Evolutionary conservation across 73 alveolate species (phyloP).

Genomic region (Paramecium sexaurelia): DNA sequence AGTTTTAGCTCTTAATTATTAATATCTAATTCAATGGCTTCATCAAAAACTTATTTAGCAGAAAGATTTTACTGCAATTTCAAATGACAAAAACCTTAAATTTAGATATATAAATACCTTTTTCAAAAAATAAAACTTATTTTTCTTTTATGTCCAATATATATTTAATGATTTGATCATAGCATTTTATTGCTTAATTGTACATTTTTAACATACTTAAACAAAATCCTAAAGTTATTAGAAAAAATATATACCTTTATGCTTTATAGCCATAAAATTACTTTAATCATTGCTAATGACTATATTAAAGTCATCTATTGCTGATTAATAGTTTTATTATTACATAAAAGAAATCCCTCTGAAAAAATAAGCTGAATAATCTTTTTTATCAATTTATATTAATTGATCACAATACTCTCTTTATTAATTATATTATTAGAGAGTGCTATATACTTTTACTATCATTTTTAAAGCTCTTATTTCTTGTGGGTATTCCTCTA

Average conservation of each 20-base stretch:
- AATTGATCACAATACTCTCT: not conserved
- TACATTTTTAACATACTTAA: not conserved
- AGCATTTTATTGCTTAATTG: not conserved
- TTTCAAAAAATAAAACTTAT: not conserved
- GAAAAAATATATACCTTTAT: not conserved
- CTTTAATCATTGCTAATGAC: not conserved
- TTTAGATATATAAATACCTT: not conserved
- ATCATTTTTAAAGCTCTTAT: not conserved
- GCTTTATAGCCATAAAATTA: not conserved
- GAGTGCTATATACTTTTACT: not conserved
- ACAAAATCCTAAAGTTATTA: not conserved
- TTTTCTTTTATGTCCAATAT: not conserved
- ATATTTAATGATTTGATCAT: not conserved
- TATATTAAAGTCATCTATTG: not conserved
- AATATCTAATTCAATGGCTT: not conserved
- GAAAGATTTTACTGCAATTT: not conserved
- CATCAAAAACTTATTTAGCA: not conserved
- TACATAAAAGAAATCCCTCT: not conserved
- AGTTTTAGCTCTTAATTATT: not conserved
- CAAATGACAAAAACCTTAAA: not conserved
- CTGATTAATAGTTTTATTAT: not conserved
- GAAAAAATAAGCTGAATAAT: not conserved
- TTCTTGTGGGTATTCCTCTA: not conserved
- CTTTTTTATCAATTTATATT: not conserved
- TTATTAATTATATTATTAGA: not conserved